phyloP scores from a whole-genome alignment of 1,139 yeast species.

The Casaregolazyma lundiana region DNA sequence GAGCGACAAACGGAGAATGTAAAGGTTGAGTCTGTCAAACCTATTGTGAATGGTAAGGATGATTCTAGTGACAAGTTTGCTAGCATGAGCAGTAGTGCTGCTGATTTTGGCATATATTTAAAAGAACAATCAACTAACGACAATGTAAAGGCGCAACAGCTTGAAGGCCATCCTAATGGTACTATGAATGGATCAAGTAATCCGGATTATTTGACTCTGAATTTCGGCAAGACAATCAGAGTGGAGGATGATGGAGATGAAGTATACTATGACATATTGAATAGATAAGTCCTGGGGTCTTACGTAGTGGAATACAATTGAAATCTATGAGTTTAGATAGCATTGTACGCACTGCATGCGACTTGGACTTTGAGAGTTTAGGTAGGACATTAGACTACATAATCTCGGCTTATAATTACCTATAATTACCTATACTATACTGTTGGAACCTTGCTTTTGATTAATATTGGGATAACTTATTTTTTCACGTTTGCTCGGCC shows the following conservation, averaged over 20 bases:
- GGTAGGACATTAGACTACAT: neutral
- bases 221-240: neutral
- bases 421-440: no score
- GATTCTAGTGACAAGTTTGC: constrained; percentile 1
- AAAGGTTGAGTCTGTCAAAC: neutral
- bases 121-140: neutral
- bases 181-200: neutral
- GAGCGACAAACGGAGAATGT: neutral
- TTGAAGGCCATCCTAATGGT: no score
- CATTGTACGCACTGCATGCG: neutral
- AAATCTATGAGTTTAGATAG: neutral
- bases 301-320: neutral
- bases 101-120: neutral
- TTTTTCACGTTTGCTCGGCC: no score
- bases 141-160: neutral
- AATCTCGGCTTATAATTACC: no score
- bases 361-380: neutral
- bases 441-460: no score
- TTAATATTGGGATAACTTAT: no score
- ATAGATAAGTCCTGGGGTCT: neutral
- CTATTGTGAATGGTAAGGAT: neutral
- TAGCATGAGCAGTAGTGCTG: neutral
- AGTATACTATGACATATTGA: neutral
- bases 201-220: neutral
- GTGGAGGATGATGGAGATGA: neutral